Base-by-base conservation (phyloP, 1,139 yeast species). In the Eremothecium cymbalariae region DNA sequence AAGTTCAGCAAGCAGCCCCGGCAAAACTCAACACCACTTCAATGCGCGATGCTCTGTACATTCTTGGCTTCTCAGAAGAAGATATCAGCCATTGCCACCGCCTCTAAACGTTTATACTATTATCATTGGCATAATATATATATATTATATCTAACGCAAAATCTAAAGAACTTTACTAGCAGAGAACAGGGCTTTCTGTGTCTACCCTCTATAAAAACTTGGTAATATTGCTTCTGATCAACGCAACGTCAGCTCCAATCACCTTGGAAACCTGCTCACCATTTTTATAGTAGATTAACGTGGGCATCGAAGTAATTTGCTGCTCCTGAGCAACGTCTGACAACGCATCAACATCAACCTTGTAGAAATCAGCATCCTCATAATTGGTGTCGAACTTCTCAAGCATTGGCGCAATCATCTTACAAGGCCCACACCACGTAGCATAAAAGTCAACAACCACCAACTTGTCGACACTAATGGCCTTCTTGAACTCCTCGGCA, bases 341-440 rank as follows among this genome's bases (percentile, higher is more conserved):
- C 46, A 77, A 67, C 57, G 78, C 76, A 55, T 86, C 95, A 44
- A 84, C 94, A 53, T 85, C 95, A 39, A 85, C 73, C 70, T 85
- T 84, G 70, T 74, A 68, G 71, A 86, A 85, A 50, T 68, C 71
- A 47, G 79, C 88, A 32, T 66, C 61, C 22, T 67, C 61, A 63
- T 66, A 69, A 50, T 73, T 69, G 33, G 64, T 60, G 26, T 77
- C 62, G 57, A 85, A 79, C 63, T 82, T 81, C 53, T 84, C 93
- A 52, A 86, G 65, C 65, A 83, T 67, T 57, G 96, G 96, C 43
- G 95, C 86, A 67, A 86, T 79, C 78, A 82, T 81, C 70, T 85
- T 85, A 70, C 96, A 86, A 43, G 96, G 95, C 50, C 95, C 95
- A 65, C 96, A 86, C 95, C 96, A 86, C 43, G 88, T 78, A 49